Evolutionary conservation across 148 eudicot genomes (phyloP).

Genomic region (Vaccinium darrowii): DNA sequence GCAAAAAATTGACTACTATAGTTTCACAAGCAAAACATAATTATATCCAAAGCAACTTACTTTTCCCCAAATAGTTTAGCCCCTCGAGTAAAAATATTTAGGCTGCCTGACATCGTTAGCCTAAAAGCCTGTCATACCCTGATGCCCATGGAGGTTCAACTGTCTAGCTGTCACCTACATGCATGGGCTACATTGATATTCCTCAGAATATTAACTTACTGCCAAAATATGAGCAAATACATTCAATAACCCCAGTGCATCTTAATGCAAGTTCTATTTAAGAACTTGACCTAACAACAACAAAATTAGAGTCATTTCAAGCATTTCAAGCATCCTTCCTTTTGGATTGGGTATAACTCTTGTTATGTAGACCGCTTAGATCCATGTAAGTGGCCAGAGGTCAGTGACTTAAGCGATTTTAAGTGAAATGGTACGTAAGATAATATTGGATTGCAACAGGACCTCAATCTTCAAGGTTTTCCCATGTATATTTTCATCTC

Average conservation of each 20-base stretch:
- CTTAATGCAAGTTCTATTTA: background rate
- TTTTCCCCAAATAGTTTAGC: background rate
- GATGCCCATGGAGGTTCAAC: background rate
- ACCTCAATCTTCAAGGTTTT: background rate
- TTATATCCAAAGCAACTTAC: background rate
- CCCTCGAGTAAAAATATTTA: background rate
- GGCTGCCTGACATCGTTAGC: constrained; percentile 5
- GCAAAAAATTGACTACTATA: background rate
- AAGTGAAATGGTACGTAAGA: background rate
- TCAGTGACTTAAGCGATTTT: background rate
- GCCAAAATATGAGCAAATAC: background rate
- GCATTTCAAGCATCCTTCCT: background rate
- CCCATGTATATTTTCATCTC: background rate
- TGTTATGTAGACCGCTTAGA: background rate
- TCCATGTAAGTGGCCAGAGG: background rate
- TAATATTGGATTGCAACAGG: background rate
- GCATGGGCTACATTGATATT: background rate
- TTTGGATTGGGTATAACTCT: background rate
- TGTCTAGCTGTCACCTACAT: background rate
- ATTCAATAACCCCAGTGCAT: background rate
- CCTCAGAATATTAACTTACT: background rate
- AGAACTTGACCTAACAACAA: background rate
- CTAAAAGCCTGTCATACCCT: background rate
- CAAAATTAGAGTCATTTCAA: background rate
- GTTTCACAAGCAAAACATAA: background rate